These are phyloP conservation scores for Pilasporangium apinafurcum DNA, from an alignment of 352 stramenopile genomes.

Conservation along the genomic window DNA sequence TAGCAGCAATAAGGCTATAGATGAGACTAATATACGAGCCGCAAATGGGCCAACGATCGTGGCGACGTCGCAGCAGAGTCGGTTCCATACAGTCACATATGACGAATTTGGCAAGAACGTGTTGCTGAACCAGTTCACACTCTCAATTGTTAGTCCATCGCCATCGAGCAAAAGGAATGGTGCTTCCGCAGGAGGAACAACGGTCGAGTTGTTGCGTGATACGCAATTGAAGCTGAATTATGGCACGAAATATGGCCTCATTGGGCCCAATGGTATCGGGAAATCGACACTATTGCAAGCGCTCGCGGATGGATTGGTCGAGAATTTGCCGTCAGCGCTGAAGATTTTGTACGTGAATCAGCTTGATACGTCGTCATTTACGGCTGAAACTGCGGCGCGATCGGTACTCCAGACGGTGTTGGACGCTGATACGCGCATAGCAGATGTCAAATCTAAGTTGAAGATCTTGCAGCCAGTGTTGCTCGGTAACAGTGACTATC, in stretches of 20 bases:
- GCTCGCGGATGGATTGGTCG: constrained; percentile 83
- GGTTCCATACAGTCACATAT: constrained; percentile 55
- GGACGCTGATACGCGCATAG: constrained; percentile 34
- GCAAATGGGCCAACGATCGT: constrained; percentile 6
- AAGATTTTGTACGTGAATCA: constrained; percentile 61
- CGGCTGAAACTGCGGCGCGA: constrained; percentile 8
- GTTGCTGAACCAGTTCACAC: constrained; percentile 45
- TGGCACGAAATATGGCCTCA: constrained; percentile 71
- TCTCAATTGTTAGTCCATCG: constrained; percentile 20
- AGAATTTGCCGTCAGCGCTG: constrained; percentile 33
- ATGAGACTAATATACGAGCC: too few species aligned
- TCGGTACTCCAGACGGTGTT: constrained; percentile 40
- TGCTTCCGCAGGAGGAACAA: constrained; percentile 9
- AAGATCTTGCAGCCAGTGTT: constrained; percentile 23
- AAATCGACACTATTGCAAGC: constrained; percentile 94
- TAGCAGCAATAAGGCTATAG: neutral
- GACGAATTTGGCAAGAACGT: constrained; percentile 59
- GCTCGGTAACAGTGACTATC: too few species aligned
- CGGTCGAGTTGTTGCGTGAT: constrained; percentile 53
- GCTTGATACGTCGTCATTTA: constrained; percentile 37
- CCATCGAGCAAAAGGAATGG: too few species aligned
- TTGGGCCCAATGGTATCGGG: constrained; percentile 78
- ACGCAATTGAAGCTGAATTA: constrained; percentile 74
- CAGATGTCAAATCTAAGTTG: constrained; percentile 28
- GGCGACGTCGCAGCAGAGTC: constrained; percentile 46